Conservation (phyloP, 2,329 filamentous ascomycete species). For the Ascochyta viciae-villosae region DNA sequence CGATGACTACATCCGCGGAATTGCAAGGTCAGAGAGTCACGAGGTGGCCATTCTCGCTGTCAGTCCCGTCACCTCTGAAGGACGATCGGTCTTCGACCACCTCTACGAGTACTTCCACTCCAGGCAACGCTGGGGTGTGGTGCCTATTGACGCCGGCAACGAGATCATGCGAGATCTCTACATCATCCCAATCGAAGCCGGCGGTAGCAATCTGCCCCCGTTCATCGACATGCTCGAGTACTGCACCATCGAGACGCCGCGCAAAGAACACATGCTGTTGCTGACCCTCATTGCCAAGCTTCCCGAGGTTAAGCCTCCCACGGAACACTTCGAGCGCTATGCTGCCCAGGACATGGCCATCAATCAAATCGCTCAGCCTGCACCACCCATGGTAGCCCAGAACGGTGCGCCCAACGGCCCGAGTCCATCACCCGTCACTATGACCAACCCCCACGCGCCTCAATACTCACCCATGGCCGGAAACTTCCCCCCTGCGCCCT, state of each 20-base stretch:
- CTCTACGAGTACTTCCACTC: slow-evolving; percentile 88
- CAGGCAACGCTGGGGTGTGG: slow-evolving; percentile 85
- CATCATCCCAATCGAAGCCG: slow-evolving; percentile 82
- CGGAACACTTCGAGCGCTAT: slow-evolving; percentile 36
- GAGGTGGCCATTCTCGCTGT: slow-evolving; percentile 85
- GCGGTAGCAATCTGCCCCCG: slow-evolving; percentile 73
- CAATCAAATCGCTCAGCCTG: slow-evolving; percentile 24
- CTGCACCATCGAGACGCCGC: slow-evolving; percentile 75
- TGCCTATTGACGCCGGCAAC: slow-evolving; percentile 65
- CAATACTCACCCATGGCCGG: slow-evolving; percentile 43
- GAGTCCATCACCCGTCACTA: slow-evolving; percentile 30
- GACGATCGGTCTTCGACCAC: slow-evolving; percentile 69
- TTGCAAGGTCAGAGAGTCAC: slow-evolving; percentile 81
- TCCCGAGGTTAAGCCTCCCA: slow-evolving; percentile 39
- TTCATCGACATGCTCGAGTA: slow-evolving; percentile 90
- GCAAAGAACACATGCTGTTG: slow-evolving; percentile 78
- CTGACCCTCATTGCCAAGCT: slow-evolving; percentile 78
- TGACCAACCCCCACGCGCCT: slow-evolving; percentile 41
- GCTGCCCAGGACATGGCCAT: slow-evolving; percentile 23
- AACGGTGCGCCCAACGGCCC: slow-evolving; percentile 34
- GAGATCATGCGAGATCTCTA: slow-evolving; percentile 88
- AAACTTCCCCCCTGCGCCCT: slow-evolving; percentile 33
- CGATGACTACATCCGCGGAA: slow-evolving; percentile 87
- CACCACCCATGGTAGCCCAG: slow-evolving; percentile 23
- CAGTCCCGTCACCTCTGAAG: slow-evolving; percentile 65